Conservation (phyloP, 306 rosid genomes). For the Pyrus bretschneideri region DNA sequence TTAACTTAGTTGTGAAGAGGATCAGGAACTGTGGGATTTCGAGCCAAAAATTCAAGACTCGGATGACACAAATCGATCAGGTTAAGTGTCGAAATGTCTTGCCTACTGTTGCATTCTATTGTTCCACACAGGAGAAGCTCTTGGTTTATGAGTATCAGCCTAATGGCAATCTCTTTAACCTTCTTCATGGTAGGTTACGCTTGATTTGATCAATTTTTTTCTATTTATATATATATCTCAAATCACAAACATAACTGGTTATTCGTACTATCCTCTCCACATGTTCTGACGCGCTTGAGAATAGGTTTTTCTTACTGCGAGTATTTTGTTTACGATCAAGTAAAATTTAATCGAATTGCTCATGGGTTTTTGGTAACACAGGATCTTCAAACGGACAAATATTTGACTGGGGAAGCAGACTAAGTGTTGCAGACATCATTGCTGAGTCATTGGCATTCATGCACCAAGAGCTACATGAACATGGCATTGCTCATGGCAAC, state of each 20-base stretch:
- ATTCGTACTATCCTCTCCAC: background rate
- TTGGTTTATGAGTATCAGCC: conserved; percentile 57
- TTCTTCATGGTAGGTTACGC: conserved; percentile 49
- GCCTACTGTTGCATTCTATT: conserved; percentile 60
- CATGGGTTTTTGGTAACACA: conserved; percentile 5
- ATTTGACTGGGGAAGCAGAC: conserved; percentile 62
- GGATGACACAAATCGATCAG: conserved; percentile 41
- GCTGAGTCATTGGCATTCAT: conserved; percentile 54
- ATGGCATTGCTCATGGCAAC: conserved; percentile 58
- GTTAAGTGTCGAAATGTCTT: conserved; percentile 44
- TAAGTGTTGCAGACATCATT: conserved; percentile 40
- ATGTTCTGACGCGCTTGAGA: too few relatives aligned
- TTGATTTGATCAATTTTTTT: background rate
- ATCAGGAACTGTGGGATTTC: conserved; percentile 59
- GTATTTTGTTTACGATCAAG: background rate
- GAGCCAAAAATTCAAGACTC: conserved; percentile 35
- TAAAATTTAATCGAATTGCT: too few relatives aligned
- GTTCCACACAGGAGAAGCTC: conserved; percentile 69
- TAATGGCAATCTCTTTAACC: conserved; percentile 66
- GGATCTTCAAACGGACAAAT: conserved; percentile 40
- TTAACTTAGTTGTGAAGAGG: conserved; percentile 62
- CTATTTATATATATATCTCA: background rate
- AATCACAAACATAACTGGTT: background rate
- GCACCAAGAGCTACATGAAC: conserved; percentile 48
- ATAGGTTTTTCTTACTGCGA: background rate